Evolutionary conservation across 768 basidiomycete genomes (phyloP).

Genomic region (Leccinum uliginosum): DNA sequence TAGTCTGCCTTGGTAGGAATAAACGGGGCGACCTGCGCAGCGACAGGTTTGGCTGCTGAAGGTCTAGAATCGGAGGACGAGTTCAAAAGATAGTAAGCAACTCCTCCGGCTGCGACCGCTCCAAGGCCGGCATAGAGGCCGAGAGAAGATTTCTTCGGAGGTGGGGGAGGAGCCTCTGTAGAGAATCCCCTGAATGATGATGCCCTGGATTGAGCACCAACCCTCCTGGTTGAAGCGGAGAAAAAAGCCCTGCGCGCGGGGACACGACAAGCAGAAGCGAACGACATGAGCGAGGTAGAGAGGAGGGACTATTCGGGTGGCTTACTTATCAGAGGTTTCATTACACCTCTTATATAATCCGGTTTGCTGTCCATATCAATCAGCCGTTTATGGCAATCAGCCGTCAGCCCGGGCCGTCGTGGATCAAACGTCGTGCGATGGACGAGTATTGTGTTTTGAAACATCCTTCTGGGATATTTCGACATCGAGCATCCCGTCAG

Average conservation of each 20-base stretch:
- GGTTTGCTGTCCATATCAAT: background rate
- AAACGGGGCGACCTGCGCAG: slow-evolving; percentile 64
- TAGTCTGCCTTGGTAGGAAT: slow-evolving; percentile 81
- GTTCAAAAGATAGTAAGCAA: slow-evolving; percentile 59
- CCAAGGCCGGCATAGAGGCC: slow-evolving; percentile 59
- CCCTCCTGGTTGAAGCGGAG: slow-evolving; percentile 26
- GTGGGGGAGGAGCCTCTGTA: slow-evolving; percentile 41
- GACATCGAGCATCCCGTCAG: too few species aligned
- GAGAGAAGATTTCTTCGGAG: slow-evolving; percentile 47
- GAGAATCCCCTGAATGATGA: slow-evolving; percentile 56
- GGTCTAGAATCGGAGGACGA: slow-evolving; percentile 42
- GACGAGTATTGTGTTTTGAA: slow-evolving; percentile 5
- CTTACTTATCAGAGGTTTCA: slow-evolving; percentile 6
- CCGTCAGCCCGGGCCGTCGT: background rate
- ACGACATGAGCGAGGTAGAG: slow-evolving; percentile 44
- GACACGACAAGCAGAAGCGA: slow-evolving; percentile 44
- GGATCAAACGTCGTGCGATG: slow-evolving; percentile 3
- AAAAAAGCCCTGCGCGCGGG: slow-evolving; percentile 44
- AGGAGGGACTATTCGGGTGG: slow-evolving; percentile 2
- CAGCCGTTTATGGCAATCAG: background rate
- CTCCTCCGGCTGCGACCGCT: slow-evolving; percentile 54
- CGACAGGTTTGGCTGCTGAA: slow-evolving; percentile 55
- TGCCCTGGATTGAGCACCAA: slow-evolving; percentile 31
- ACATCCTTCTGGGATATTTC: background rate
- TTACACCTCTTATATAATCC: slow-evolving; percentile 16